Evolutionary conservation across 176 grass and related monocot species (phyloP), one percentile per base, ranked within the genome.

Genomic region (Carex myosuroides): DNA sequence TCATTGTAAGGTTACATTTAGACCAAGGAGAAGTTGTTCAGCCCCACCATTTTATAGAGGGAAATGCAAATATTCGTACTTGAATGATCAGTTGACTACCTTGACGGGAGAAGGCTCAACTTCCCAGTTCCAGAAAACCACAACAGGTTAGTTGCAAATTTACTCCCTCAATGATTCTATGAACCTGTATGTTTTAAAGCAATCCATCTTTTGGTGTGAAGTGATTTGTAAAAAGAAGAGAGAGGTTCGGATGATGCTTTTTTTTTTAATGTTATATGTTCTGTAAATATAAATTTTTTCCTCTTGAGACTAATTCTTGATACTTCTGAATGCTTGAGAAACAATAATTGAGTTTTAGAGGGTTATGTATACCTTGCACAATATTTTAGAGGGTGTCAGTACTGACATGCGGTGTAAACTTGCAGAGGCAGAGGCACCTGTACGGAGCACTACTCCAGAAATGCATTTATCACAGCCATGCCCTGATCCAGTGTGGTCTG

Each of bases 31-130:
- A 85, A 93, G 95, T 82, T 33, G 29, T 70, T 94, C 95, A 41
- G 92, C 95, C 62, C 95, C 92, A 85, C 95, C 95, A 82, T 93
- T 94, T 87, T 91, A 91, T 88, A 93, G 44, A 86, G 91, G 84
- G 68, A 98, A 93, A 86, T 70, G 13, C 68, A 98, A 98, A 87
- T 90, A 86, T 84, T 82, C 88, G 44, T 64, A 85, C 65, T 79
- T 95, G 80, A 92, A 86, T 79, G 84, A 91, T 26, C 76, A 63
- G 54, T 69, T 57, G 58, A 84, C 79, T 53, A 83, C 75, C 64
- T 83, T 67, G 52, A 83, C 48, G 71, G 60, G 61, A 85, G 69
- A 87, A 79, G 71, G 53, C 32, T 83, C 81, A 87, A 86, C 86
- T 85, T 80, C 65, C 85, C 68, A 84, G 46, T 55, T 75, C 86